These are phyloP conservation scores for Lophium mytilinum DNA, from an alignment of 495 filamentous ascomycete genomes.

Conservation along the genomic window DNA sequence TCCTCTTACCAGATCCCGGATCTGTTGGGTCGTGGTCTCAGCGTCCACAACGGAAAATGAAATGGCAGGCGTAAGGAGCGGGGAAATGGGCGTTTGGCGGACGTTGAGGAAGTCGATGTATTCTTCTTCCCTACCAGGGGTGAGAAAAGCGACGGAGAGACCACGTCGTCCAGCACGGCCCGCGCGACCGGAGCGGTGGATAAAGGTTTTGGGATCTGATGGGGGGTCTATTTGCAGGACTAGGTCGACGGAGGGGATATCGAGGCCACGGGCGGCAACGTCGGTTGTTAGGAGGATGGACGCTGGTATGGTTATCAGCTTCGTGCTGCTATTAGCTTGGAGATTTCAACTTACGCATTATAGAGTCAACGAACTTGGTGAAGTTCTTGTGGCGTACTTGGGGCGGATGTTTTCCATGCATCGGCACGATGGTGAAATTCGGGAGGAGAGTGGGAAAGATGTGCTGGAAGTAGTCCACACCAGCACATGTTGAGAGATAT, in stretches of 20 bases:
- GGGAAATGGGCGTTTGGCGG: conserved; percentile 76
- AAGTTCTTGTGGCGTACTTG: conserved; percentile 77
- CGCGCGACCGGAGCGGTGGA: conserved; percentile 89
- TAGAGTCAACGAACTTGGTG: conserved; percentile 59
- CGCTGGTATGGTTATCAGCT: conserved; percentile 39
- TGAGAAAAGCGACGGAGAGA: conserved; percentile 75
- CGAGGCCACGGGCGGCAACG: conserved; percentile 77
- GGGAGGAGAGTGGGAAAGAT: conserved; percentile 61
- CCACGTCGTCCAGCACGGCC: conserved; percentile 83
- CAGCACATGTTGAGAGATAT: conserved; percentile 88
- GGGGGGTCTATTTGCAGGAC: conserved; percentile 91
- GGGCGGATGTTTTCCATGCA: conserved; percentile 83
- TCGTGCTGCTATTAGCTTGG: no score
- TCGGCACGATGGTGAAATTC: conserved; percentile 59
- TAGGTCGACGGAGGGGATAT: conserved; percentile 91
- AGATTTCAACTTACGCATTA: conserved; percentile 11
- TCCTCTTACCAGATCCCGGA: conserved; percentile 52
- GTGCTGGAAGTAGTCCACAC: conserved; percentile 85
- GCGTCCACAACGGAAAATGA: conserved; percentile 50
- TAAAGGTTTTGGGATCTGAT: conserved; percentile 85
- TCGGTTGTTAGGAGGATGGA: conserved; percentile 76
- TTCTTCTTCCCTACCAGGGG: conserved; percentile 75
- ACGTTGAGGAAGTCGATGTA: conserved; percentile 83
- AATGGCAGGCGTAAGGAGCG: conserved; percentile 44
- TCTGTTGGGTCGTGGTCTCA: conserved; percentile 40